Conservation (phyloP, 225 moss, liverwort and hornwort species). For the Thuidium tamariscinum region DNA sequence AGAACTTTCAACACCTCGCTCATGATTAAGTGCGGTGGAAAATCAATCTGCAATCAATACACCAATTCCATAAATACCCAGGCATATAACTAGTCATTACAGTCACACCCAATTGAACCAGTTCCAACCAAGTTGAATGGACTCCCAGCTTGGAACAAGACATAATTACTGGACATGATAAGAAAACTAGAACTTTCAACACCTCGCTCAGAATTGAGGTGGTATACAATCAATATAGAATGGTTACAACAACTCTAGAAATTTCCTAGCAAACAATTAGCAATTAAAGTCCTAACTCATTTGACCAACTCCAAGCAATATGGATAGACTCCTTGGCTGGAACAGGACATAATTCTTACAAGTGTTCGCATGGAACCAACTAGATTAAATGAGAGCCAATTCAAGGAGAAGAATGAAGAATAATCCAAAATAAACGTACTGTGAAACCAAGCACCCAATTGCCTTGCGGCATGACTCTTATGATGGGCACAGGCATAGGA, state of each 20-base stretch:
- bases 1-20: constrained; percentile 35
- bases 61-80: not conserved
- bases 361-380: not conserved
- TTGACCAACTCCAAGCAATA: not conserved
- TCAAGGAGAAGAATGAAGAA: not conserved
- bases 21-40: constrained; percentile 34
- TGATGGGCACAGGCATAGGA: constrained; percentile 32
- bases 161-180: no score
- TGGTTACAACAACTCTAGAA: not conserved
- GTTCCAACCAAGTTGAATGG: not conserved
- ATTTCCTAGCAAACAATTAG: not conserved
- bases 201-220: constrained; percentile 6
- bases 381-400: not conserved
- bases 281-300: not conserved
- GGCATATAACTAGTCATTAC: not conserved
- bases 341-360: not conserved
- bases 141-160: not conserved
- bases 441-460: constrained; percentile 48
- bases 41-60: constrained; percentile 21
- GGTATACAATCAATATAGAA: constrained; percentile 2
- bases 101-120: not conserved
- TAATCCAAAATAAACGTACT: not conserved
- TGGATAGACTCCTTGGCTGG: not conserved
- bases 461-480: constrained; percentile 32
- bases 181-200: not conserved